phyloP scores from a whole-genome alignment of 371 early-diverging fungal genomes.

The Mucor irregularis region DNA sequence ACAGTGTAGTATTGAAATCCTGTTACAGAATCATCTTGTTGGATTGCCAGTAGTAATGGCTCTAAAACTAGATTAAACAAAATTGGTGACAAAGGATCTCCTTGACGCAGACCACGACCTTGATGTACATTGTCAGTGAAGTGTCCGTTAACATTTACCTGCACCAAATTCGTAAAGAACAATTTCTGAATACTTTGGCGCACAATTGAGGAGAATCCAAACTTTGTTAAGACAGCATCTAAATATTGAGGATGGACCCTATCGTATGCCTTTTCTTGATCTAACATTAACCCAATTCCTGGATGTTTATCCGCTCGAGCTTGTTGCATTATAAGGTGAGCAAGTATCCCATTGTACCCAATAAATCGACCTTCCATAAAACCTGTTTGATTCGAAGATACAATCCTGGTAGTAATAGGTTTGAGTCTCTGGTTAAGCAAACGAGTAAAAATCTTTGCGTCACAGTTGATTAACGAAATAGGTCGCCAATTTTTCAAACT shows the following conservation, averaged over 20 bases:
- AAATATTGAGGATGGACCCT: constrained; percentile 11
- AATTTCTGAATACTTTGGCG: neutral
- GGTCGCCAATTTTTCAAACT: constrained; percentile 24
- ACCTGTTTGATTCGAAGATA: constrained; percentile 1
- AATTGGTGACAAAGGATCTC: constrained; percentile 11
- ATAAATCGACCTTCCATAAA: constrained; percentile 12
- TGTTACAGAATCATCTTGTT: no score
- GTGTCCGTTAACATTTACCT: constrained; percentile 11
- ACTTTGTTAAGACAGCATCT: neutral
- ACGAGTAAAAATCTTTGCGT: constrained; percentile 5
- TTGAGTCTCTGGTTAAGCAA: neutral
- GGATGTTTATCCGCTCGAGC: neutral
- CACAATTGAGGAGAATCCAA: constrained; percentile 2
- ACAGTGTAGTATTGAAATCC: no score
- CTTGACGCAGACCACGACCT: constrained; percentile 15
- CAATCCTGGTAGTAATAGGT: neutral
- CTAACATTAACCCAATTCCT: constrained; percentile 6
- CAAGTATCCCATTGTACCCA: neutral
- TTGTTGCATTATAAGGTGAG: neutral
- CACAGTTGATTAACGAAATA: constrained; percentile 4
- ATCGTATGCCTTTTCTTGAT: constrained; percentile 21
- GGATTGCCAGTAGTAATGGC: constrained; percentile 1
- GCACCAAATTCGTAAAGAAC: neutral
- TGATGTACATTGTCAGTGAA: neutral
- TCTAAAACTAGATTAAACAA: constrained; percentile 22